phyloP scores from a whole-genome alignment of 306 rosid genomes.

The Purshia tridentata region DNA sequence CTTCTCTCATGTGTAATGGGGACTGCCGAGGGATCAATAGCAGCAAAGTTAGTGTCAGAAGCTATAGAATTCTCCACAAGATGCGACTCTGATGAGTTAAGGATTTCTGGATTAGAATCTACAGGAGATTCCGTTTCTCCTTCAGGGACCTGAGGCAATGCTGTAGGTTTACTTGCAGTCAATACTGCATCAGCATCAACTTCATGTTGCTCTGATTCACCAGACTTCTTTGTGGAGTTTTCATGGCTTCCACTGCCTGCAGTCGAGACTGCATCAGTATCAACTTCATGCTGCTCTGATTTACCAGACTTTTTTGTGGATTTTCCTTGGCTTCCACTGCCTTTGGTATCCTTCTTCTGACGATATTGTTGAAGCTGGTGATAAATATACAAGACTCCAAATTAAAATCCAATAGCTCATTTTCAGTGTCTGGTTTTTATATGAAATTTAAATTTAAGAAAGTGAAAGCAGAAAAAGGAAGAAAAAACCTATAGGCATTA shows the following conservation, averaged over 20 bases:
- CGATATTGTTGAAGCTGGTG: constrained; percentile 87
- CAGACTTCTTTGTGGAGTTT: constrained; percentile 59
- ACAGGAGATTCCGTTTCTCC: constrained; percentile 40
- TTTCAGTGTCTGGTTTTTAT: background rate
- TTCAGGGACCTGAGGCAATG: constrained; percentile 39
- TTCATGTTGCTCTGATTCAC: constrained; percentile 49
- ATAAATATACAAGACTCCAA: constrained; percentile 16
- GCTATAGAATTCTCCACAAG: constrained; percentile 34
- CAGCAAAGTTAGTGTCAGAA: constrained; percentile 32
- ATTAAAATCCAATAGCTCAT: constrained; percentile 23
- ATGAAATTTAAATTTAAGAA: background rate
- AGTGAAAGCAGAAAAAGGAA: background rate
- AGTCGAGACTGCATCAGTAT: constrained; percentile 41
- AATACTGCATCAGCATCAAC: constrained; percentile 50
- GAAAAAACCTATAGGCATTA: background rate
- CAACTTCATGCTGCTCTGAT: constrained; percentile 53
- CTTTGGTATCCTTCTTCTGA: constrained; percentile 78
- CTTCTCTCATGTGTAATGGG: constrained; percentile 24
- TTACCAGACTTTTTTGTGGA: constrained; percentile 56
- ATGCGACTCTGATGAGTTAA: constrained; percentile 42
- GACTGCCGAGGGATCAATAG: constrained; percentile 32
- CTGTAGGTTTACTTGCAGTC: constrained; percentile 25
- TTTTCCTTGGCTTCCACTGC: constrained; percentile 74
- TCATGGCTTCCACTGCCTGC: constrained; percentile 70
- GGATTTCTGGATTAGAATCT: constrained; percentile 30